These are phyloP conservation scores for Moesziomyces antarcticus DNA, from an alignment of 1,284 basidiomycete species.

Conservation along the genomic window DNA sequence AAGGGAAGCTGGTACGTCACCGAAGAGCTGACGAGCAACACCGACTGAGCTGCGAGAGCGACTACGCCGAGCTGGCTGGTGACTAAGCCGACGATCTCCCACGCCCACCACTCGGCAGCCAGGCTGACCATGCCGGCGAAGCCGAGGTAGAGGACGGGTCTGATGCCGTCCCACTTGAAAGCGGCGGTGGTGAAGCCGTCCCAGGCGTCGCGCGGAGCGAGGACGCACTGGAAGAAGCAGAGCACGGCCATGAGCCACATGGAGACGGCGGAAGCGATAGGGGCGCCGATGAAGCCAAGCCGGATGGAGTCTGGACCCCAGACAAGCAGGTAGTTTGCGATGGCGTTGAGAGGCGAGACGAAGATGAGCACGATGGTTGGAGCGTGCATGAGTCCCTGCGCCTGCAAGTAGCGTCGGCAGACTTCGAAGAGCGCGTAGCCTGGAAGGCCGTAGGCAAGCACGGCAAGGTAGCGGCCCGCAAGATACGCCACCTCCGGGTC, in stretches of 20 bases:
- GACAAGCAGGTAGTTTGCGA: slow-evolving; percentile 84
- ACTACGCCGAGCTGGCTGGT: slow-evolving; percentile 68
- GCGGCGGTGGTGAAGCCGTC: slow-evolving; percentile 75
- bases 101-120: slow-evolving; percentile 90
- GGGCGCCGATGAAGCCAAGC: slow-evolving; percentile 92
- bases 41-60: slow-evolving; percentile 74
- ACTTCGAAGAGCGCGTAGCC: slow-evolving; percentile 75
- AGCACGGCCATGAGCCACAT: slow-evolving; percentile 81
- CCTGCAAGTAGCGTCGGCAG: slow-evolving; percentile 62
- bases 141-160: slow-evolving; percentile 53
- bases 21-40: slow-evolving; percentile 77
- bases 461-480: slow-evolving; percentile 79
- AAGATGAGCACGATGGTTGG: slow-evolving; percentile 87
- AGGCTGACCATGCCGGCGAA: slow-evolving; percentile 72
- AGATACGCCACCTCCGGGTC: slow-evolving; percentile 84
- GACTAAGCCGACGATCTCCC: slow-evolving; percentile 76
- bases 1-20: slow-evolving; percentile 88
- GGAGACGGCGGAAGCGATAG: slow-evolving; percentile 86
- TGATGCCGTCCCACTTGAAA: slow-evolving; percentile 51
- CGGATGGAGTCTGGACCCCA: slow-evolving; percentile 69
- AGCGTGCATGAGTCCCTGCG: slow-evolving; percentile 79
- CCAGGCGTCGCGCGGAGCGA: slow-evolving; percentile 84
- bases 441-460: slow-evolving; percentile 83
- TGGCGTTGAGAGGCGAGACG: slow-evolving; percentile 85
- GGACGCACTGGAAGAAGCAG: slow-evolving; percentile 64